Evolutionary conservation across 2,329 filamentous ascomycete genomes (phyloP), one percentile per base, ranked within the genome.

Genomic region (Epicoccum nigrum): DNA sequence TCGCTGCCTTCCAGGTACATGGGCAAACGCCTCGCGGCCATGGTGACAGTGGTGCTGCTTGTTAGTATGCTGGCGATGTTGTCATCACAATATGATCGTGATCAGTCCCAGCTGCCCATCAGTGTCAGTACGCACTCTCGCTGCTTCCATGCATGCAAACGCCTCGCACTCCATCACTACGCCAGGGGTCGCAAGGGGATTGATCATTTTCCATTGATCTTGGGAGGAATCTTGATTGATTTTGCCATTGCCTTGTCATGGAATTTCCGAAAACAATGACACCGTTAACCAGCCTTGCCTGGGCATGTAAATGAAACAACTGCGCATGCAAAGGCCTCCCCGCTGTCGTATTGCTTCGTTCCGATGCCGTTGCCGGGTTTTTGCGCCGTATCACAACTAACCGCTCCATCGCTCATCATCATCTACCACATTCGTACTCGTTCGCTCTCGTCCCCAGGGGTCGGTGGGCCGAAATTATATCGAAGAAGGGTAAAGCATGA

Each of bases 401-500:
- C 59, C 52, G 51, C 58, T 59, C 58, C 61, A 59, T 61, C 60
- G 50, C 56, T 57, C 58, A 53, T 57, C 58, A 53, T 57, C 59
- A 56, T 60, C 60, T 58, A 60, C 57, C 61, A n/a, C n/a, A 51
- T 60, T 55, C 23, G 9, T n/a, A 25, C 23, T 25, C 56, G 56
- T 62, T 55, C n/a, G n/a, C n/a, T n/a, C n/a, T 55, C 59, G 55
- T 64, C 63, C 64, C 59, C 56, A 56, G 52, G 43, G 23, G 45
- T 58, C 9, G 23, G 6, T 57, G 62, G 60, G 61, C 65, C 62
- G 64, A 64, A 65, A 63, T 88, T 93, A 96, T 88, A 97, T 94
- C 83, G 90, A 92, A 76, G 91, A 95, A 80, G 92, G 92, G 86
- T 96, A 96, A 81, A 96, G 85, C 92, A 96, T 96, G 81, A 96